A percentile compares a stretch with the other conserved stretches of the same genome.
Evolutionary conservation across 75 land plant species (phyloP).

Genomic region (Cupressus sempervirens): DNA sequence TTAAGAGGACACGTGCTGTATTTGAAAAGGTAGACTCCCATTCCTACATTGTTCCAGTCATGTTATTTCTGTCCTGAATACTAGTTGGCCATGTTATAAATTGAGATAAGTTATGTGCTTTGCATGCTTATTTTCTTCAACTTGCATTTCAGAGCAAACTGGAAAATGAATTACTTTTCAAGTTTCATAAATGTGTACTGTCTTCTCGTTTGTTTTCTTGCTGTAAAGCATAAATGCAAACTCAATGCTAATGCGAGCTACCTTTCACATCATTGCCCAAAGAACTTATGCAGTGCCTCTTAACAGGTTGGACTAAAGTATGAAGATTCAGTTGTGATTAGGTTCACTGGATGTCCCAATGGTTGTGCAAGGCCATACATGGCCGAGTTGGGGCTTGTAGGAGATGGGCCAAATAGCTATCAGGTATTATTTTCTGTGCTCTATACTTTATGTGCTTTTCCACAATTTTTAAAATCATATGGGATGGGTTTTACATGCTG

Average conservation of each 20-base stretch:
- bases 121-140: not conserved
- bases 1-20: conserved; percentile 76
- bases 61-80: not conserved
- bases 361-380: conserved; percentile 99
- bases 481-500: not conserved
- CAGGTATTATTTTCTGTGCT: conserved; percentile 56
- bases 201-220: not conserved
- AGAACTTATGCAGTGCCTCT: not conserved
- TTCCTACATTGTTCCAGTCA: not conserved
- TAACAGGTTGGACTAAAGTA: conserved; percentile 78
- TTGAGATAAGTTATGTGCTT: not conserved
- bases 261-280: not conserved
- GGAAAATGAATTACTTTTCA: conserved; percentile 2
- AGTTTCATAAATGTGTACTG: not conserved
- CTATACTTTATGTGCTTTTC: not conserved
- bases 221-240: not conserved
- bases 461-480: not conserved
- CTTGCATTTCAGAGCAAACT: not conserved
- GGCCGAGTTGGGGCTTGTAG: conserved; percentile 98
- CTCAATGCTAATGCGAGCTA: not conserved
- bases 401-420: conserved; percentile 98
- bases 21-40: conserved; percentile 69
- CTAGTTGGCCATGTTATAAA: not conserved
- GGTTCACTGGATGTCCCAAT: conserved; percentile 97
- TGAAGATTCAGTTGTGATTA: conserved; percentile 74